Evolutionary conservation across 495 filamentous ascomycete species (phyloP).

Genomic region (Daldinia decipiens): DNA sequence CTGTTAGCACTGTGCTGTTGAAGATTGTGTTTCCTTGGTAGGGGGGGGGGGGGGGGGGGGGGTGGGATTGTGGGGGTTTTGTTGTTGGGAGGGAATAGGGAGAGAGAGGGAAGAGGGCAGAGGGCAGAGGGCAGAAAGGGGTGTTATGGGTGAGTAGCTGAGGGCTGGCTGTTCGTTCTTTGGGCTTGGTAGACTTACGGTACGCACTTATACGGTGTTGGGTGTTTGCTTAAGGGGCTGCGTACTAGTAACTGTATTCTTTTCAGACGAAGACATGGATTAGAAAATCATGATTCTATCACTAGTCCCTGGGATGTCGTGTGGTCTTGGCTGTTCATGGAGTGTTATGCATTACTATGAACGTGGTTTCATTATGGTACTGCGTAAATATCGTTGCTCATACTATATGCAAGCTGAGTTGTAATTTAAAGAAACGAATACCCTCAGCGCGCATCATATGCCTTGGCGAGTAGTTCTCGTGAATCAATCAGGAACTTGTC

Average conservation of each 20-base stretch:
- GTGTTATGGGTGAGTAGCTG: too few relatives aligned
- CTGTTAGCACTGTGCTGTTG: conserved; percentile 30
- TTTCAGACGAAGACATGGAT: conserved; percentile 28
- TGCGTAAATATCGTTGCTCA: too few relatives aligned
- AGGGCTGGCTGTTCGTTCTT: not conserved
- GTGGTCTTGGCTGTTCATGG: not conserved
- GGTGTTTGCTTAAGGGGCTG: not conserved
- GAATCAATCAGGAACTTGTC: not conserved
- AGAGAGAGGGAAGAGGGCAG: not conserved
- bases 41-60: not conserved
- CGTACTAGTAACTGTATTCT: conserved; percentile 12
- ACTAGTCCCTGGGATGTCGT: not conserved
- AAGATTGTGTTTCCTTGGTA: conserved; percentile 44
- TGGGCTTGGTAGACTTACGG: not conserved
- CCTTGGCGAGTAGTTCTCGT: not conserved
- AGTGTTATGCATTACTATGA: too few relatives aligned
- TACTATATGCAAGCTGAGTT: too few relatives aligned
- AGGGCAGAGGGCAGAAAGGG: too few relatives aligned
- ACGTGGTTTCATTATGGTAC: too few relatives aligned
- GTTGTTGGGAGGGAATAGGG: too few relatives aligned
- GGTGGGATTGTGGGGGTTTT: too few relatives aligned
- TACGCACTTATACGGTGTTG: not conserved
- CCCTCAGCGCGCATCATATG: not conserved
- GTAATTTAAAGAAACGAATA: too few relatives aligned
- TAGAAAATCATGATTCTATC: conserved; percentile 41